phyloP scores from a whole-genome alignment of 176 grass and related monocot genomes.

The Oryza coarctata region DNA sequence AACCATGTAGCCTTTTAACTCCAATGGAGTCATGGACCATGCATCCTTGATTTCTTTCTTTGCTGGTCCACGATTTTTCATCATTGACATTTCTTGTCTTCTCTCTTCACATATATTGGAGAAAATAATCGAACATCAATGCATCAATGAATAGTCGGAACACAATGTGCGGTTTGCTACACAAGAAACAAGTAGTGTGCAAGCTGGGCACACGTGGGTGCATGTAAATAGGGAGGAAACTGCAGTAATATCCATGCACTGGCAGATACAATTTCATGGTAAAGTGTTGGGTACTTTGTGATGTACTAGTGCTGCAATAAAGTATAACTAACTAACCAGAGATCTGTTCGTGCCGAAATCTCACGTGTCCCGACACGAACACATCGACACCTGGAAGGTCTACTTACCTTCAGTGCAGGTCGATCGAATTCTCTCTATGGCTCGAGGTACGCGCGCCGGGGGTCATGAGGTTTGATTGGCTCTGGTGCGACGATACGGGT shows the following conservation, averaged over 20 bases:
- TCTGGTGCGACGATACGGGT: no score
- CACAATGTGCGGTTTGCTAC: not conserved
- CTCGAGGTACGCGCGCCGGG: no score
- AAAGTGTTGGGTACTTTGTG: not conserved
- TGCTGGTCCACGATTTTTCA: not conserved
- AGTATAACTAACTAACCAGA: not conserved
- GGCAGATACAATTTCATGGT: not conserved
- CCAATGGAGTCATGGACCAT: not conserved
- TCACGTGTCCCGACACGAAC: no score
- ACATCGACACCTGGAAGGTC: no score
- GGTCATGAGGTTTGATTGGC: no score
- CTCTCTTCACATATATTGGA: not conserved
- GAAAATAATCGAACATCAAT: not conserved
- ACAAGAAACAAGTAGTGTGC: no score
- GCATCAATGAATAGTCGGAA: not conserved
- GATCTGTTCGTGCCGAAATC: no score
- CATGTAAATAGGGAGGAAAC: not conserved
- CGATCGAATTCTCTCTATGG: no score
- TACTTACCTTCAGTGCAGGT: no score
- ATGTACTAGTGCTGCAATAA: not conserved
- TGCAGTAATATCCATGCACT: not conserved
- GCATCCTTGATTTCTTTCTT: not conserved
- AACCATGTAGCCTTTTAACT: conserved; percentile 22
- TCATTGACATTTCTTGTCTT: conserved; percentile 2
- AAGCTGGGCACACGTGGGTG: no score